Percentiles rank a stretch among this genome's conserved stretches.
phyloP scores from a whole-genome alignment of 495 filamentous ascomycete species.

The Aspergillus olivimuriae region DNA sequence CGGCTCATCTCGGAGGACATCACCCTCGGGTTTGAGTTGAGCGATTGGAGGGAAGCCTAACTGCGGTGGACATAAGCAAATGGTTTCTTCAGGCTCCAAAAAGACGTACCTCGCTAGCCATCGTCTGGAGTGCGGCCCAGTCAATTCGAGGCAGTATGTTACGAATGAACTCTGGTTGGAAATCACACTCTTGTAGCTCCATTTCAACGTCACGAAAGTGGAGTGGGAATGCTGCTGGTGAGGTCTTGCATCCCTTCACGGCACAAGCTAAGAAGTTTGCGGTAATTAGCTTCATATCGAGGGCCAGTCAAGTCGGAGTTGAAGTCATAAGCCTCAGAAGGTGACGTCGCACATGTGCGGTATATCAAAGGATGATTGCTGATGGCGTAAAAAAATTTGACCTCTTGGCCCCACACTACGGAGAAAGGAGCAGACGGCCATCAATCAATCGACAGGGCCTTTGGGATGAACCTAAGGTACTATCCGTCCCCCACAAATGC shows the following conservation, averaged over 20 bases:
- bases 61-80: conserved; percentile 22
- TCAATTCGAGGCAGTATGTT: conserved; percentile 85
- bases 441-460: too few relatives aligned
- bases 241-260: conserved; percentile 83
- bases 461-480: too few relatives aligned
- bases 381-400: neutral
- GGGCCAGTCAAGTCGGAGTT: too few relatives aligned
- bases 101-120: conserved; percentile 66
- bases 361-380: too few relatives aligned
- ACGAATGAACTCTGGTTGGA: conserved; percentile 68
- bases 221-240: conserved; percentile 70
- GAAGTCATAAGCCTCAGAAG: too few relatives aligned
- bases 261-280: conserved; percentile 97
- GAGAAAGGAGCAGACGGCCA: too few relatives aligned
- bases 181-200: conserved; percentile 68
- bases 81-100: neutral
- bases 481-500: too few relatives aligned
- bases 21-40: conserved; percentile 52
- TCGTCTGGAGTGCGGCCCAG: conserved; percentile 69
- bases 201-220: conserved; percentile 90
- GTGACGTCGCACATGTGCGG: too few relatives aligned
- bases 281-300: conserved; percentile 79
- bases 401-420: too few relatives aligned
- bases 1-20: conserved; percentile 54
- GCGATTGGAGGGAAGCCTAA: conserved; percentile 79